phyloP scores from a whole-genome alignment of 1,284 basidiomycete species.

The Cutaneotrichosporon dermatis region DNA sequence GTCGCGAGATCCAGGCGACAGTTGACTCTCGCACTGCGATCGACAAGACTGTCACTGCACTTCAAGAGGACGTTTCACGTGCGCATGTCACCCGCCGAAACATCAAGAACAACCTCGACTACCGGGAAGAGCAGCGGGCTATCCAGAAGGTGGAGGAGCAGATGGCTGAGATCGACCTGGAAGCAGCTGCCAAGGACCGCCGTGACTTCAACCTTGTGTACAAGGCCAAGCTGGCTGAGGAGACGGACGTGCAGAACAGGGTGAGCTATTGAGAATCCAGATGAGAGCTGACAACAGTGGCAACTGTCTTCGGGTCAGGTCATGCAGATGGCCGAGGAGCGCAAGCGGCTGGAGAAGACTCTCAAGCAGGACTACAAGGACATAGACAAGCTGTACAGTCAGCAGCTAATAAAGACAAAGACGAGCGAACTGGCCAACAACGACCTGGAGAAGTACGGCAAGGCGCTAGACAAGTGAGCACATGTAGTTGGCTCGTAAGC shows the following conservation, averaged over 20 bases:
- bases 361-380: slow-evolving; percentile 77
- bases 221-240: slow-evolving; percentile 58
- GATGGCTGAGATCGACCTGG: slow-evolving; percentile 72
- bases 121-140: slow-evolving; percentile 64
- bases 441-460: slow-evolving; percentile 94
- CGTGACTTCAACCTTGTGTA: slow-evolving; percentile 81
- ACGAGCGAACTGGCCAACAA: slow-evolving; percentile 91
- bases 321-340: slow-evolving; percentile 65
- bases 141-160: slow-evolving; percentile 66
- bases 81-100: slow-evolving; percentile 66
- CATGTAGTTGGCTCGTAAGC: too few relatives aligned
- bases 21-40: slow-evolving; percentile 56
- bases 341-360: slow-evolving; percentile 66
- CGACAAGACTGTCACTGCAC: slow-evolving; percentile 54
- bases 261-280: slow-evolving; percentile 50
- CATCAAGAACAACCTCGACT: slow-evolving; percentile 79
- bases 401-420: slow-evolving; percentile 94
- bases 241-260: slow-evolving; percentile 55
- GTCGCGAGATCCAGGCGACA: slow-evolving; percentile 50
- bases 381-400: slow-evolving; percentile 76
- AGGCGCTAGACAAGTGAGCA: slow-evolving; percentile 83
- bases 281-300: slow-evolving; percentile 54
- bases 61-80: slow-evolving; percentile 55
- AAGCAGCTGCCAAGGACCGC: slow-evolving; percentile 71
- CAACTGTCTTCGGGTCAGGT: slow-evolving; percentile 77